Conservation (phyloP, 108 stramenopile species). For the Licmophora abbreviata region DNA sequence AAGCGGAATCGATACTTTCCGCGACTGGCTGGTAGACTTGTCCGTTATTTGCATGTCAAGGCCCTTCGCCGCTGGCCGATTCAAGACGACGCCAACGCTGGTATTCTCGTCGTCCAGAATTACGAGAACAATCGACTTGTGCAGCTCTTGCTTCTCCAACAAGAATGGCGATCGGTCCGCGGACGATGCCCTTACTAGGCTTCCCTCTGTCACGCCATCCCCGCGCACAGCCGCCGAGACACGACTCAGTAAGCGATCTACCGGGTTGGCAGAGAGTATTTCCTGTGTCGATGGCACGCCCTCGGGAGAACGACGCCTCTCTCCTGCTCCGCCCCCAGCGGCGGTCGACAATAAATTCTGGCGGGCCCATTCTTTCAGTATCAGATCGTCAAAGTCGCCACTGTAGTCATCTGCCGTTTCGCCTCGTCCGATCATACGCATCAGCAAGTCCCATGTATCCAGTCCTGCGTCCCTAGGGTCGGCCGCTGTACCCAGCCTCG, state of each 20-base stretch:
- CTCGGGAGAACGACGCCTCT: constrained; percentile 7
- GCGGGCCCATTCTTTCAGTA: constrained; percentile 75
- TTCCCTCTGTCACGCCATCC: constrained; percentile 17
- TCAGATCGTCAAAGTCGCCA: constrained; percentile 63
- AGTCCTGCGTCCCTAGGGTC: constrained; percentile 57
- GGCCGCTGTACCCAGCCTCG: constrained; percentile 28
- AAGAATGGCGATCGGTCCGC: constrained; percentile 54
- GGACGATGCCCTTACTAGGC: constrained; percentile 47
- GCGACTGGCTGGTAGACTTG: constrained; percentile 2
- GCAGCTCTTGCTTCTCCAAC: constrained; percentile 69
- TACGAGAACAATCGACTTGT: constrained; percentile 62
- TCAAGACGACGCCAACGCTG: constrained; percentile 59
- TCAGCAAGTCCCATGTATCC: constrained; percentile 55
- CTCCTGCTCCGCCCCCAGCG: constrained; percentile 16
- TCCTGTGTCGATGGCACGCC: constrained; percentile 8
- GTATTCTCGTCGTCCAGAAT: constrained; percentile 48
- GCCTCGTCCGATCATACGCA: constrained; percentile 56
- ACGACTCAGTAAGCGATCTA: constrained; percentile 10
- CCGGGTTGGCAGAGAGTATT: constrained; percentile 6
- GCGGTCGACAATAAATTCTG: constrained; percentile 47
- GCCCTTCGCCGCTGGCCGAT: constrained; percentile 60
- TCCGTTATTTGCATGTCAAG: constrained; percentile 32
- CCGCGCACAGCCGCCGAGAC: background rate
- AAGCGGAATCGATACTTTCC: constrained; percentile 21
- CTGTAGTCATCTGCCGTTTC: constrained; percentile 32